phyloP scores from a whole-genome alignment of 805 yeast species.

The Spathaspora sp. region DNA sequence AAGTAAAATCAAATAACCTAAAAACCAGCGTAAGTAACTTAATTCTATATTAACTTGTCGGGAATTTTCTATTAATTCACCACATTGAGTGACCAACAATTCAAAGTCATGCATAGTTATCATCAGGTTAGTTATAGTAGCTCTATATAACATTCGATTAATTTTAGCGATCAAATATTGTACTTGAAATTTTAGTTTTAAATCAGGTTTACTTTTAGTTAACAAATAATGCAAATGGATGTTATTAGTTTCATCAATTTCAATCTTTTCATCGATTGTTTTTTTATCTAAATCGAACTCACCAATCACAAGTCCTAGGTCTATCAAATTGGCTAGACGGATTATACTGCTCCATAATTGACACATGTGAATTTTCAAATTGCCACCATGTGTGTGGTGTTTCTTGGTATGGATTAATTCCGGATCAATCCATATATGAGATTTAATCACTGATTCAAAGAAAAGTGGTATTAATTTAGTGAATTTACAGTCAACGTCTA shows the following conservation, averaged over 20 bases:
- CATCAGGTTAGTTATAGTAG: conserved; percentile 11
- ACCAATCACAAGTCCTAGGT: conserved; percentile 21
- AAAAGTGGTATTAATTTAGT: background rate
- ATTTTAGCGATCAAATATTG: conserved; percentile 28
- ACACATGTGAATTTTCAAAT: conserved; percentile 26
- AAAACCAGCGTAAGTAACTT: conserved; percentile 24
- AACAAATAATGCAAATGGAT: conserved; percentile 20
- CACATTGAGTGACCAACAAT: conserved; percentile 19
- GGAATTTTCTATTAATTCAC: conserved; percentile 20
- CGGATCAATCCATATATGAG: conserved; percentile 29
- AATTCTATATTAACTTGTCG: conserved; percentile 20
- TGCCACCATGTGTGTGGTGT: conserved; percentile 9
- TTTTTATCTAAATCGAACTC: background rate
- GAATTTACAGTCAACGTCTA: background rate
- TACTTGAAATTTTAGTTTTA: conserved; percentile 17
- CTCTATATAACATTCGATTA: conserved; percentile 17
- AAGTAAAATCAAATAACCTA: conserved; percentile 26
- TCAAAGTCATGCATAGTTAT: conserved; percentile 19
- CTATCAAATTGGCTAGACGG: conserved; percentile 25
- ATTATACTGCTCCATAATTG: conserved; percentile 34
- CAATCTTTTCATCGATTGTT: conserved; percentile 13
- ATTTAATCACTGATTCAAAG: conserved; percentile 3
- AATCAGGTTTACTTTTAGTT: conserved; percentile 12
- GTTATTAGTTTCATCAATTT: conserved; percentile 15
- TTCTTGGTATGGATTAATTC: conserved; percentile 17